Conservation (phyloP, 805 yeast species). For the Yarrowia sp. region DNA sequence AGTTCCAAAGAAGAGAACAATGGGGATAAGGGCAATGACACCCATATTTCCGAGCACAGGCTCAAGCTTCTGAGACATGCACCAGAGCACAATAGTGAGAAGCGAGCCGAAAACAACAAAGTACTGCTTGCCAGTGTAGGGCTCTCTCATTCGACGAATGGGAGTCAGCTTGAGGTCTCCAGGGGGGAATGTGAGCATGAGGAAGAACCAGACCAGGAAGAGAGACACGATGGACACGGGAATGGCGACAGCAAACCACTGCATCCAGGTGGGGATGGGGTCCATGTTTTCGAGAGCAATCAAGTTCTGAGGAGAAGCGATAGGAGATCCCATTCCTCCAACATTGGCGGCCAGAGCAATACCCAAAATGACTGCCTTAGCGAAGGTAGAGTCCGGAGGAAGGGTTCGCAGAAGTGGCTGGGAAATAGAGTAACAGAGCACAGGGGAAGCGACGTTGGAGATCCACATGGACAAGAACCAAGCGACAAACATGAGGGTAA, state of each 20-base stretch:
- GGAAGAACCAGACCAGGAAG: conserved; percentile 66
- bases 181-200: conserved; percentile 61
- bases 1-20: conserved; percentile 87
- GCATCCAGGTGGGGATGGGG: conserved; percentile 82
- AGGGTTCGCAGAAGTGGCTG: conserved; percentile 85
- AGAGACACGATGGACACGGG: conserved; percentile 71
- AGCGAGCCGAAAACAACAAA: conserved; percentile 66
- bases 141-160: conserved; percentile 55
- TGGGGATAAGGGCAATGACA: conserved; percentile 85
- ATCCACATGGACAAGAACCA: conserved; percentile 91
- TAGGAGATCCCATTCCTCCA: conserved; percentile 97
- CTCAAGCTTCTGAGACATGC: conserved; percentile 72
- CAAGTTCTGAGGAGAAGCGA: conserved; percentile 94
- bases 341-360: conserved; percentile 89
- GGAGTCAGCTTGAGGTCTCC: conserved; percentile 51
- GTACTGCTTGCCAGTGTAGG: conserved; percentile 56
- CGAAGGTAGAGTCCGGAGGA: conserved; percentile 72
- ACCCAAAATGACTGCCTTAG: conserved; percentile 81
- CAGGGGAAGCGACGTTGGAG: conserved; percentile 96
- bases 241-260: conserved; percentile 85
- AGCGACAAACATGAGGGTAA: conserved; percentile 83
- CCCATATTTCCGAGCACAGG: conserved; percentile 92
- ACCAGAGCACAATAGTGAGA: conserved; percentile 81
- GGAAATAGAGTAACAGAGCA: conserved; percentile 81
- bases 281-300: conserved; percentile 85